Conservation (phyloP, 169 alveolate genomes). For the Eimeria sp. region DNA sequence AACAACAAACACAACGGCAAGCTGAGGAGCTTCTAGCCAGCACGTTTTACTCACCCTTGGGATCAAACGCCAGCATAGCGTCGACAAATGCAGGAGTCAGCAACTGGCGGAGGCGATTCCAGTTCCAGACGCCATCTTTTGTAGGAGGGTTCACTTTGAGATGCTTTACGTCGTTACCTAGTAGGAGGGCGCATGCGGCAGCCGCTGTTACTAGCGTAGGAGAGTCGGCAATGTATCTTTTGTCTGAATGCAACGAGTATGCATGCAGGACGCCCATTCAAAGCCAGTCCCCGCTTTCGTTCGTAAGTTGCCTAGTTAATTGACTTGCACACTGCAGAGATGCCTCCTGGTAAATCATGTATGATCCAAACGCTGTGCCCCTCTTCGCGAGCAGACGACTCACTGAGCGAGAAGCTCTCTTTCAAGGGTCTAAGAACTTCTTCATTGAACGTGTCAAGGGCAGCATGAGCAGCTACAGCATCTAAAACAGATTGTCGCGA, state of each 20-base stretch:
- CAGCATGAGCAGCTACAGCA: constrained; percentile 13
- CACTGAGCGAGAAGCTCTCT: not conserved
- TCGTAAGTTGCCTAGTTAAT: too few species aligned
- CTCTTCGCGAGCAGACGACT: not conserved
- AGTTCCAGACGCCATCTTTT: constrained; percentile 8
- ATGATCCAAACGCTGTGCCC: not conserved
- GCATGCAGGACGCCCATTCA: too few species aligned
- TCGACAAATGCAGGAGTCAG: constrained; percentile 11
- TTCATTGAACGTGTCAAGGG: constrained; percentile 12
- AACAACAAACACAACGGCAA: not conserved
- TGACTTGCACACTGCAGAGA: not conserved
- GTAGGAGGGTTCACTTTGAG: not conserved
- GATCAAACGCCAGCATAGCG: constrained; percentile 30
- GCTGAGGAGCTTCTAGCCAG: too few species aligned
- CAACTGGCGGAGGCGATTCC: constrained; percentile 29
- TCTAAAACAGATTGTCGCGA: constrained; percentile 14
- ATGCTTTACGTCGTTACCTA: constrained; percentile 14
- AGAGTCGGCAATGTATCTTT: constrained; percentile 28
- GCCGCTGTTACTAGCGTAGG: constrained; percentile 18
- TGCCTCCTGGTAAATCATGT: not conserved
- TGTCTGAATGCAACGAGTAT: not conserved
- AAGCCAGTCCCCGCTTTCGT: not conserved
- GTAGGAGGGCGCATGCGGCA: constrained; percentile 50
- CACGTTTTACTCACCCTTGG: not conserved
- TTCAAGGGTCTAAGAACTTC: constrained; percentile 22